These are phyloP conservation scores for Mycosphaerella sp. DNA, from an alignment of 2,329 filamentous ascomycete species.

Conservation along the genomic window DNA sequence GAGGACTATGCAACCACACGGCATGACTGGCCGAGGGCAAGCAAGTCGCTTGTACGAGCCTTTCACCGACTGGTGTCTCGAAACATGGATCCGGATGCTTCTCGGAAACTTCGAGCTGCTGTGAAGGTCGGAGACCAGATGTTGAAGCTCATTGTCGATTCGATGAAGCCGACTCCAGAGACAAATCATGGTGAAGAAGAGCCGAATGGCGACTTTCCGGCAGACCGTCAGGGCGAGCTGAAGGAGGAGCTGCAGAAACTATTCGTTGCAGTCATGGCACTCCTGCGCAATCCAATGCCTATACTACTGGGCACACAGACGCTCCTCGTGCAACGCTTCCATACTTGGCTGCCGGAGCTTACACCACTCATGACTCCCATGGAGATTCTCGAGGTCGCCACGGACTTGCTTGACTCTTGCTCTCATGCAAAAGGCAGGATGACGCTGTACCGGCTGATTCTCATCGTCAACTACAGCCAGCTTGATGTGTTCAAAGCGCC, in stretches of 20 bases:
- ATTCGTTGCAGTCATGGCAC: conserved; percentile 79
- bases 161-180: conserved; percentile 59
- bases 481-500: conserved; percentile 74
- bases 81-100: conserved; percentile 74
- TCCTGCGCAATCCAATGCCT: conserved; percentile 84
- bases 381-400: conserved; percentile 84
- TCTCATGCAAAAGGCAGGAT: conserved; percentile 82
- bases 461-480: conserved; percentile 86
- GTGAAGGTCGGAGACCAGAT: conserved; percentile 94
- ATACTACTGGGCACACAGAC: conserved; percentile 91
- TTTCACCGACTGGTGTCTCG: conserved; percentile 78
- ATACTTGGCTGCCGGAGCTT: conserved; percentile 94
- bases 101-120: conserved; percentile 77
- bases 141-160: conserved; percentile 89
- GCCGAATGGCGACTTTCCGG: conserved; percentile 7
- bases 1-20: conserved; percentile 82
- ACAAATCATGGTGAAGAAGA: conserved; percentile 6
- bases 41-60: conserved; percentile 77
- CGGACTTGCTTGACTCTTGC: conserved; percentile 91
- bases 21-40: conserved; percentile 91
- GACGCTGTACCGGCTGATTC: conserved; percentile 80
- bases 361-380: conserved; percentile 67
- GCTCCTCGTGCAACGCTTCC: conserved; percentile 89
- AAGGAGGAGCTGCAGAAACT: conserved; percentile 76
- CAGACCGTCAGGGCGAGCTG: conserved; percentile 59